Evolutionary conservation across 306 rosid genomes (phyloP).

Genomic region (Mimosa pudica): DNA sequence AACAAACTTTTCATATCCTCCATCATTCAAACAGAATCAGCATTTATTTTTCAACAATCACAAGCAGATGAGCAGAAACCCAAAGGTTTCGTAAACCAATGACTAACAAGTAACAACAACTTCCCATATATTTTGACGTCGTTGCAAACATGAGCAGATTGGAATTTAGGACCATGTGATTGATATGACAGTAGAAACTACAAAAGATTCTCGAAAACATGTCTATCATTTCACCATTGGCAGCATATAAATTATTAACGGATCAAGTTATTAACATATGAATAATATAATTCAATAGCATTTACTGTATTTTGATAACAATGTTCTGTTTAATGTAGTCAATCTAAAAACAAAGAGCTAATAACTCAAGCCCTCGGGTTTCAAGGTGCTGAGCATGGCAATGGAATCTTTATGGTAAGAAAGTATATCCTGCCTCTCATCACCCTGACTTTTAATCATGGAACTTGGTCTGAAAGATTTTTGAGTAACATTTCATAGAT

Average conservation of each 20-base stretch:
- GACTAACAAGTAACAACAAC: background rate
- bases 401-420: background rate
- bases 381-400: background rate
- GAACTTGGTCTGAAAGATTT: background rate
- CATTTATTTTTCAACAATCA: conserved; percentile 4
- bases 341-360: background rate
- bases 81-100: conserved; percentile 7
- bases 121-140: conserved; percentile 15
- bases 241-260: background rate
- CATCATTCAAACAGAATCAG: background rate
- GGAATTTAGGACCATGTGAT: conserved; percentile 16
- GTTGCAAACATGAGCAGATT: background rate
- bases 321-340: background rate
- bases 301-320: conserved; percentile 10
- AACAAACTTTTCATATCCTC: conserved; percentile 7
- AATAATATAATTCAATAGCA: conserved; percentile 6
- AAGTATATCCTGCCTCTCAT: background rate
- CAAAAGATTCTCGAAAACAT: background rate
- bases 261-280: conserved; percentile 3
- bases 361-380: background rate
- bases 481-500: background rate
- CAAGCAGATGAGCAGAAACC: background rate
- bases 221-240: background rate
- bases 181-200: background rate
- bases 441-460: background rate